Evolutionary conservation across 106 monocot species (phyloP).

Genomic region (Hemerocallis citrina): DNA sequence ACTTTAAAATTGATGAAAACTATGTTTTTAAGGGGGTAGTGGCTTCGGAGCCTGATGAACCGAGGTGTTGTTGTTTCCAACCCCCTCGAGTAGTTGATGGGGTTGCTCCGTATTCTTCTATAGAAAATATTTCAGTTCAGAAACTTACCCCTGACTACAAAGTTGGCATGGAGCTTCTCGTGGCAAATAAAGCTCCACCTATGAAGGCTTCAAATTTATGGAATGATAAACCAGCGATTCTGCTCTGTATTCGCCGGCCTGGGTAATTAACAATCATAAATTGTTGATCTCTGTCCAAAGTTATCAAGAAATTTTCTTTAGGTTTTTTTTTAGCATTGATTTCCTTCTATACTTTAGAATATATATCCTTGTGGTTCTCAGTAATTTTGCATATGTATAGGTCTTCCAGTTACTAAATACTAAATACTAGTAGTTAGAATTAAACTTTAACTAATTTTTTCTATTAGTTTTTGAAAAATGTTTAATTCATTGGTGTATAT

Average conservation of each 20-base stretch:
- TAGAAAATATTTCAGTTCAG: conserved; percentile 30
- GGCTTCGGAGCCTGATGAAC: conserved; percentile 19
- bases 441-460: too few relatives aligned
- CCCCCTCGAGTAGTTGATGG: conserved; percentile 19
- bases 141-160: conserved; percentile 34
- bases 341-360: too few relatives aligned
- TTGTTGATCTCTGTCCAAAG: background rate
- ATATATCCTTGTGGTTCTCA: too few relatives aligned
- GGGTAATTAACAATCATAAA: conserved; percentile 12
- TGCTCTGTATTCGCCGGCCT: conserved; percentile 28
- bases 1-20: conserved; percentile 13
- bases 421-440: too few relatives aligned
- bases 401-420: too few relatives aligned
- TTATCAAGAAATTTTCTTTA: too few relatives aligned
- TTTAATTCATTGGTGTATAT: too few relatives aligned
- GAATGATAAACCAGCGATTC: conserved; percentile 23
- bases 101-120: conserved; percentile 21
- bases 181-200: conserved; percentile 13
- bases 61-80: conserved; percentile 19
- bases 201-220: conserved; percentile 35
- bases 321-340: too few relatives aligned
- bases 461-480: too few relatives aligned
- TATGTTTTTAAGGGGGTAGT: conserved; percentile 34
- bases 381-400: too few relatives aligned
- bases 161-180: conserved; percentile 16